Percentiles rank a stretch among this genome's conserved stretches.
These are phyloP conservation scores for Carex parvula DNA, from an alignment of 176 grass and related monocot species.

Conservation along the genomic window DNA sequence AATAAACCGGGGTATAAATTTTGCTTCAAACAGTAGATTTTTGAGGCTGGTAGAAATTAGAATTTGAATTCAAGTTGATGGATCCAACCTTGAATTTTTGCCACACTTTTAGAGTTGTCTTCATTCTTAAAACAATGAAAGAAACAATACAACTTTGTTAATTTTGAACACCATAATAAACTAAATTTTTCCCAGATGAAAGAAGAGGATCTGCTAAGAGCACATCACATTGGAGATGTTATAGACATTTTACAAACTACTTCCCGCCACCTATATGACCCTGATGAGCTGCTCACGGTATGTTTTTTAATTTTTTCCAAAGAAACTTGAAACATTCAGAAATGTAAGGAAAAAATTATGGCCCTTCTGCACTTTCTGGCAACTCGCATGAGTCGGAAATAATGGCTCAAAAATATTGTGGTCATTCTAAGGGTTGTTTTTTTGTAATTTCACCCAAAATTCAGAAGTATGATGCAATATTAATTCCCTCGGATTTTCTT, in stretches of 20 bases:
- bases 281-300: slow-evolving; percentile 88
- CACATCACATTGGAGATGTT: slow-evolving; percentile 89
- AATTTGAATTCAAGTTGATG: background rate
- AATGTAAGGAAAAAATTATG: background rate
- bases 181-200: slow-evolving; percentile 51
- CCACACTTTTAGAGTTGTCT: background rate
- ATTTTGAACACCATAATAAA: background rate
- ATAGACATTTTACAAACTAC: slow-evolving; percentile 87
- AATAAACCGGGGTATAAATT: background rate
- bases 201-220: slow-evolving; percentile 70
- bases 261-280: slow-evolving; percentile 70
- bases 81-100: background rate
- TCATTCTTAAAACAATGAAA: background rate
- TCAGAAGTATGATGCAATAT: background rate
- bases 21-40: background rate
- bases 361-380: too few relatives aligned
- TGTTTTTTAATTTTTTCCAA: background rate
- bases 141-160: background rate
- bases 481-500: background rate
- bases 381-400: background rate
- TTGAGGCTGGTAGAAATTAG: background rate
- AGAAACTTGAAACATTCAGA: background rate
- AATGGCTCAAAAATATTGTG: background rate
- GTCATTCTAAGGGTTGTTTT: background rate
- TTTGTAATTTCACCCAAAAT: background rate